These are phyloP conservation scores for Castanospermum australe DNA, from an alignment of 306 rosid genomes.

Conservation along the genomic window DNA sequence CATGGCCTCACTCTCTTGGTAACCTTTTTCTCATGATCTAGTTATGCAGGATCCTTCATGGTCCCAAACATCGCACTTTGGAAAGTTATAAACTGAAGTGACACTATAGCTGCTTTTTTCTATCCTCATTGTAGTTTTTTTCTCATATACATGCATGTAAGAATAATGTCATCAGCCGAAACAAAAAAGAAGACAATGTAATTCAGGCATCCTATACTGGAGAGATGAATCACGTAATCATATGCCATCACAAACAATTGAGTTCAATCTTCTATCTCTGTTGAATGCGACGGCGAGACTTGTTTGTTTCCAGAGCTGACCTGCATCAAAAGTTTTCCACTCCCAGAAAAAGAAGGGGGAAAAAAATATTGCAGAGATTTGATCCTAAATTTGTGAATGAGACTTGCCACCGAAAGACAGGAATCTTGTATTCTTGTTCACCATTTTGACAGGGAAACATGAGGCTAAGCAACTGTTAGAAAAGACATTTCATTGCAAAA, in stretches of 20 bases:
- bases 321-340: constrained; percentile 9
- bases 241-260: constrained; percentile 22
- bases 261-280: constrained; percentile 14
- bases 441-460: neutral
- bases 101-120: constrained; percentile 1
- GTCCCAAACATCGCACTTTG: constrained; percentile 15
- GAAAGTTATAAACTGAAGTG: neutral
- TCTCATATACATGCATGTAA: constrained; percentile 1
- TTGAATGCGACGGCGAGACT: constrained; percentile 2
- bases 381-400: constrained; percentile 18
- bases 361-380: neutral
- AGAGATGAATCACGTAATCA: constrained; percentile 32
- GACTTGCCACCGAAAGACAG: constrained; percentile 29
- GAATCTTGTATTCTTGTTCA: constrained; percentile 22
- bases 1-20: neutral
- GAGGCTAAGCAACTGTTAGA: neutral
- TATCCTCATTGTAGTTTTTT: neutral
- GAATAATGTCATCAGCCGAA: neutral
- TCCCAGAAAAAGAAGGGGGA: neutral
- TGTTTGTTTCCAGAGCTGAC: neutral
- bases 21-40: neutral
- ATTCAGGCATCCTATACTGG: constrained; percentile 14
- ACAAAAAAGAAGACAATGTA: neutral
- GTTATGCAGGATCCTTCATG: neutral
- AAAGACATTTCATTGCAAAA: neutral